Evolutionary conservation across 257 asterid species (phyloP).

Genomic region (Gentiana macrophylla): DNA sequence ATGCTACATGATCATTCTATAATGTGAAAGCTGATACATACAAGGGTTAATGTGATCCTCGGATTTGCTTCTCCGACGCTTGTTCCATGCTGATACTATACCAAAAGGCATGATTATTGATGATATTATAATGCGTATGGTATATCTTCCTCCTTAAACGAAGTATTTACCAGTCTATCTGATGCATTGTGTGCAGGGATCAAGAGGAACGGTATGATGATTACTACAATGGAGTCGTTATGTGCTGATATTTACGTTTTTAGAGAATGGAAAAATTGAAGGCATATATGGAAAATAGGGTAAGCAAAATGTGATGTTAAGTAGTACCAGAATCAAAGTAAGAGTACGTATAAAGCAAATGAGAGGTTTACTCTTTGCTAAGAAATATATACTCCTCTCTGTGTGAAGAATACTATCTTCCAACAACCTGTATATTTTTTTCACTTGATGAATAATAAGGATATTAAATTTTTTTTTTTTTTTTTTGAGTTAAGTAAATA

Average conservation of each 20-base stretch:
- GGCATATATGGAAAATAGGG: conserved; percentile 2
- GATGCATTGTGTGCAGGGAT: conserved; percentile 1
- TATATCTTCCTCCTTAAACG: conserved; percentile 13
- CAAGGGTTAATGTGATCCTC: conserved; percentile 77
- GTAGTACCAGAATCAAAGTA: conserved; percentile 34
- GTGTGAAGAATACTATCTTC: conserved; percentile 21
- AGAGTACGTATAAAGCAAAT: conserved; percentile 75
- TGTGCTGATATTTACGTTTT: not conserved
- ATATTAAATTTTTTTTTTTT: conserved; percentile 12
- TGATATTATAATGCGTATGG: too few relatives aligned
- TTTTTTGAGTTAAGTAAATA: not conserved
- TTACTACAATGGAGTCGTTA: not conserved
- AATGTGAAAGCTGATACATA: conserved; percentile 12
- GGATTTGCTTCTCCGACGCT: conserved; percentile 87
- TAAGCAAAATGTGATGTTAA: conserved; percentile 12
- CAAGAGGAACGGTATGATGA: conserved; percentile 4
- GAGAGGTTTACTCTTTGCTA: conserved; percentile 28
- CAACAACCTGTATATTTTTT: conserved; percentile 47
- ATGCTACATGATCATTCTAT: too few relatives aligned
- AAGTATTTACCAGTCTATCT: conserved; percentile 1
- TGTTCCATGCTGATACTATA: conserved; percentile 91
- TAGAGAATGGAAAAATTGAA: not conserved
- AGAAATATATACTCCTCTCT: conserved; percentile 8
- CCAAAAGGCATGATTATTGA: conserved; percentile 60
- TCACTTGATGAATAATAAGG: conserved; percentile 60